These are phyloP conservation scores for Fraxinus paxiana DNA, from an alignment of 305 asterid species.

Conservation along the genomic window DNA sequence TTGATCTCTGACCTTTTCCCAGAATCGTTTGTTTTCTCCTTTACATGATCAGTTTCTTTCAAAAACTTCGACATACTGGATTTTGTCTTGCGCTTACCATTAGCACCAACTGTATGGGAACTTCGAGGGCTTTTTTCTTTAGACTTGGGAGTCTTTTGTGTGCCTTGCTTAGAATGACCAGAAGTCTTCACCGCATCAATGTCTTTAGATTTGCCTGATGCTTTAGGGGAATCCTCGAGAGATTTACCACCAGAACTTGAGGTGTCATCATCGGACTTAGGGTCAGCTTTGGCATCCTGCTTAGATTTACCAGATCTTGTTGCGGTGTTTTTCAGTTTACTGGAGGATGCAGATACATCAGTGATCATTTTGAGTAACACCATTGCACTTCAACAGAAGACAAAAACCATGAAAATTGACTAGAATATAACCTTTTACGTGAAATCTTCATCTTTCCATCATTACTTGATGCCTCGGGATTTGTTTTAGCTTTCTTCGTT, in stretches of 20 bases:
- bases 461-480: constrained; percentile 46
- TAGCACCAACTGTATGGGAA: background rate
- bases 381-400: background rate
- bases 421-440: constrained; percentile 45
- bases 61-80: constrained; percentile 49
- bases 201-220: constrained; percentile 54
- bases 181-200: constrained; percentile 39
- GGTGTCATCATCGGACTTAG: constrained; percentile 36
- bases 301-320: constrained; percentile 48
- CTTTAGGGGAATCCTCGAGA: constrained; percentile 43
- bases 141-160: constrained; percentile 42
- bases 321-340: constrained; percentile 49
- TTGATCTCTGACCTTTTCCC: constrained; percentile 36
- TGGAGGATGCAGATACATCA: constrained; percentile 34
- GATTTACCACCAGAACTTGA: constrained; percentile 44
- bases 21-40: constrained; percentile 38
- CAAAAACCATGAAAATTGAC: background rate
- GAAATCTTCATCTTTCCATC: constrained; percentile 47
- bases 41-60: constrained; percentile 42
- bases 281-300: constrained; percentile 47
- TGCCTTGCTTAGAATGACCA: constrained; percentile 49
- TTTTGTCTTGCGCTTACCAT: constrained; percentile 36
- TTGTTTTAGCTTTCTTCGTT: constrained; percentile 41
- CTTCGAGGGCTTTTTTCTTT: constrained; percentile 13
- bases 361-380: constrained; percentile 17